Conservation (phyloP, 2,329 filamentous ascomycete genomes). For the Diaporthe sp. region DNA sequence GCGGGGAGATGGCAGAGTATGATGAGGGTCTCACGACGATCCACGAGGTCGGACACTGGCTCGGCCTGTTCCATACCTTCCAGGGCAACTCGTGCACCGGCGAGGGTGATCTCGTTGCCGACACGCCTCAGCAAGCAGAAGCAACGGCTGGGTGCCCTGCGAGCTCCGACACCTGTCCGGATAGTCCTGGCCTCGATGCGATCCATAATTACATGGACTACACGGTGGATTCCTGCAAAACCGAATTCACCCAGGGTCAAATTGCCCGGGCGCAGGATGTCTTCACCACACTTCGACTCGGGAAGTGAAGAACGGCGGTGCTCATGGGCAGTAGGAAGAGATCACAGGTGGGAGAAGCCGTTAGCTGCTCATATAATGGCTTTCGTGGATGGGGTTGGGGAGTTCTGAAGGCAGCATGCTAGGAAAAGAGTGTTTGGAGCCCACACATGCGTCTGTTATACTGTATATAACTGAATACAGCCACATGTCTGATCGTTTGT, state of each 20-base stretch:
- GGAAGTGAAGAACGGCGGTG: not conserved
- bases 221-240: not conserved
- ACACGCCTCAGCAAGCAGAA: not conserved
- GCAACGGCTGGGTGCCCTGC: not conserved
- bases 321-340: no score
- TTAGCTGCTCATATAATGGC: not conserved
- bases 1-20: not conserved
- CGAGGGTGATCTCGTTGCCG: not conserved
- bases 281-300: not conserved
- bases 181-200: not conserved
- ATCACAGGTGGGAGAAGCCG: not conserved
- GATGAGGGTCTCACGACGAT: not conserved
- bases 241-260: conserved; percentile 2
- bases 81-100: not conserved
- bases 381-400: not conserved
- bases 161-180: conserved; percentile 11
- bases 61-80: conserved; percentile 1
- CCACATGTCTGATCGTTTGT: no score
- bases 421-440: not conserved
- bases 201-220: conserved; percentile 11
- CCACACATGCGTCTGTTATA: no score
- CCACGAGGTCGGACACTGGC: conserved; percentile 13
- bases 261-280: conserved; percentile 1
- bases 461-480: not conserved
- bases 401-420: not conserved